Evolutionary conservation across 352 stramenopile species (phyloP), one percentile per base, ranked within the genome.

Genomic region (Globisporangium radiosum): DNA sequence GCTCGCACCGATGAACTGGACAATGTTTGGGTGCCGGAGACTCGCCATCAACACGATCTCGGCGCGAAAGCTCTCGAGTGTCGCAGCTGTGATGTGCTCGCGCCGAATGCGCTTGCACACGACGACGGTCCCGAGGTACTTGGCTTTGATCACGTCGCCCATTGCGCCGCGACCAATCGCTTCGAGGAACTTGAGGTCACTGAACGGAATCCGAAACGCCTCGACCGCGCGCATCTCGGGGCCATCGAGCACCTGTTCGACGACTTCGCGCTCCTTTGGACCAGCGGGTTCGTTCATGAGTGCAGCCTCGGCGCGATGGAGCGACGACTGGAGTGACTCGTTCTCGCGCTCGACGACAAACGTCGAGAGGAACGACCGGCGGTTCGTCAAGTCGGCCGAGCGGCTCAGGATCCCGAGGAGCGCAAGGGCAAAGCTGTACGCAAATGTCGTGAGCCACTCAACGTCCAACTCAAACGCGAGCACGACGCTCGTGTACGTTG

Each of bases 81-180:
- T 71, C 15, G 71, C 64, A 52, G 84, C 71, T 2, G 84, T 82
- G 64, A 95, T 92, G 53, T 87, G 69, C 65, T 95, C 86, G 36
- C 86, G 86, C 42, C 86, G 84, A 69, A 95, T 90, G 42, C 86
- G 82, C 58, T 95, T 95, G 69, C 84, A 94, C 11, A 94, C 84
- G 13, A 95, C 86, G 42, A 89, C 73, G 1, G 86, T 95, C n/a
- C 86, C 86, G 36, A 93, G 86, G 57, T 93, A 94, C 54, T 81
- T 82, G 47, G 86, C 84, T 65, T 94, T 92, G 62, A 95, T 94
- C n/a, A 95, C 86, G 57, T 94, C 86, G 14, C 84, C 85, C 75
- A 92, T 92, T 2, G 82, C 86, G 7, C 84, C 84, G 11, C 82
- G 73, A 7, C 84, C 84, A 40, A 94, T 92, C 11, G 81, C 83